Base-by-base conservation (phyloP, 768 basidiomycete species). In the Russula foetens region DNA sequence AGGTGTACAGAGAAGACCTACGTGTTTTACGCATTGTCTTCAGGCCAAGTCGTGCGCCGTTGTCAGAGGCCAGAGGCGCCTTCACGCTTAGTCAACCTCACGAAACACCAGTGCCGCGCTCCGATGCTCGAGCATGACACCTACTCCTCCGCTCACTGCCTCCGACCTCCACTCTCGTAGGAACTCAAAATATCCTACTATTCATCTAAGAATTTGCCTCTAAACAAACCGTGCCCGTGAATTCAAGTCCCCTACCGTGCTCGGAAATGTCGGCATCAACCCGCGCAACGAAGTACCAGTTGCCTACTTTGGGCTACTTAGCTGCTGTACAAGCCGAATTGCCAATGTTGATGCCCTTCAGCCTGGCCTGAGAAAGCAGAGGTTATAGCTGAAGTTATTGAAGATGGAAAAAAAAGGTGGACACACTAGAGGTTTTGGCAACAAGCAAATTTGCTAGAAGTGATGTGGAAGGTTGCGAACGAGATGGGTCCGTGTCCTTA, bases 221-320 rank as follows among this genome's bases (percentile, higher is more conserved):
- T 73, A 74, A 46, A 73, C 72, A 1, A 85, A n/a, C n/a, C n/a
- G n/a, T n/a, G n/a, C n/a, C 84, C 2, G 76, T 24, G 71, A 81
- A 71, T 91, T 86, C 86, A 83, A 81, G 49, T 67, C 81, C 17
- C 85, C 89, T 4, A 71, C 91, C 6, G 78, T 75, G 15, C 70
- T 71, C 23, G 86, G 86, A 6, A 79, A 84, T 7, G 71, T 91
- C 28, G 86, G 87, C 2, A 88, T n/a, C n/a, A n/a, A n/a, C n/a
- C n/a, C 84, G 4, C 97, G 92, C 68, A 95, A 98, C 73, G 81
- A 88, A 56, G 93, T 94, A n/a, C n/a, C n/a, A 1, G 73, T 98
- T 46, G 76, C 81, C 60, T 76, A 85, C 65, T 98, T 58, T 75
- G 77, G 31, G 68, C 72, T 17, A 91, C 97, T 74, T 81, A 85